A percentile compares a stretch with the other conserved stretches of the same genome.
Conservation (phyloP, 805 yeast species). For the Lipomyces orientalis region DNA sequence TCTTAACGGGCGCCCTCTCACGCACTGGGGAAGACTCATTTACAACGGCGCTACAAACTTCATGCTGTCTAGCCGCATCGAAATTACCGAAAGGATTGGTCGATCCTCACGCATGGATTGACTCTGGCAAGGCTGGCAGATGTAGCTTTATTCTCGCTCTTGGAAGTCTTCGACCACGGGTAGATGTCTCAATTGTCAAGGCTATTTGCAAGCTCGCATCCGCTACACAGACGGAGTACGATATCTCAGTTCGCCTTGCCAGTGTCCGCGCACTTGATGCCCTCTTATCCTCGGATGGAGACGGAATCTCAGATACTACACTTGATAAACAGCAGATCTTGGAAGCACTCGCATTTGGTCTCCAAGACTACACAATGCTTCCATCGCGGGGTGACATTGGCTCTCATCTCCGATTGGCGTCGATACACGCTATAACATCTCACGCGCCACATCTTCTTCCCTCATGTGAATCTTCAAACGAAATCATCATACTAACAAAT, state of each 20-base stretch:
- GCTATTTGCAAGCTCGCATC: slow-evolving; percentile 16
- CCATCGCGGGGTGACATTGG: slow-evolving; percentile 90
- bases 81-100: slow-evolving; percentile 9
- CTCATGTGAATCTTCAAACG: neutral
- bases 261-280: slow-evolving; percentile 12
- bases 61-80: slow-evolving; percentile 14
- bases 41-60: slow-evolving; percentile 4
- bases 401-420: slow-evolving; percentile 63
- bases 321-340: neutral
- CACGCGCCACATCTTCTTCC: slow-evolving; percentile 38
- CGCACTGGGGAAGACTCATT: slow-evolving; percentile 26
- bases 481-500: slow-evolving; percentile 35
- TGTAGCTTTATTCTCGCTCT: slow-evolving; percentile 25
- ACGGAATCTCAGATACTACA: neutral
- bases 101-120: slow-evolving; percentile 10
- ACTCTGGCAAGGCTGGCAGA: slow-evolving; percentile 15
- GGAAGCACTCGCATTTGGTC: slow-evolving; percentile 41
- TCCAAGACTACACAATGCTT: slow-evolving; percentile 80
- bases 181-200: neutral
- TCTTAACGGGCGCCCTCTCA: slow-evolving; percentile 18
- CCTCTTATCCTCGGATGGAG: neutral
- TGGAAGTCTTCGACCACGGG: slow-evolving; percentile 3
- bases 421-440: slow-evolving; percentile 50
- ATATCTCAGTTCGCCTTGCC: slow-evolving; percentile 12
- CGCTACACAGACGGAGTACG: slow-evolving; percentile 8